phyloP scores from a whole-genome alignment of 345 rosid genomes.

The Corymbia maculata region DNA sequence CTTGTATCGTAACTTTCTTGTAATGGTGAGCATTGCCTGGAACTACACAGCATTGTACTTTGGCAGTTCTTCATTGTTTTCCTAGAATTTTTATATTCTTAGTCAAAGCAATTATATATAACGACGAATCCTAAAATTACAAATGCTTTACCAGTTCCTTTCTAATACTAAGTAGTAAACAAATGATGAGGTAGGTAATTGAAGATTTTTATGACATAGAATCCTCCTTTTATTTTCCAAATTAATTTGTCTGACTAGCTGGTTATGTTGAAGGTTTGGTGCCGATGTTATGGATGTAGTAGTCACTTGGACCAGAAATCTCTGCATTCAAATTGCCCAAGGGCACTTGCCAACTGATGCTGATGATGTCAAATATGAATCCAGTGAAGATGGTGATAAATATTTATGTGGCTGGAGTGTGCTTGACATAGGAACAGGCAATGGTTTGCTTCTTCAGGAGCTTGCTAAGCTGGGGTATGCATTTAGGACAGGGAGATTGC shows the following conservation, averaged over 20 bases:
- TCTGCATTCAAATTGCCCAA: conserved; percentile 57
- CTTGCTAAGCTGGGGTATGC: conserved; percentile 88
- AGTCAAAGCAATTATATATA: background rate
- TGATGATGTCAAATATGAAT: conserved; percentile 28
- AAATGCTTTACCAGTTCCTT: background rate
- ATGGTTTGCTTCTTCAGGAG: conserved; percentile 93
- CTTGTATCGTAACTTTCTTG: background rate
- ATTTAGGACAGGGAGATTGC: conserved; percentile 12
- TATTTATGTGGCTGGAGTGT: conserved; percentile 76
- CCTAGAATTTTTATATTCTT: background rate
- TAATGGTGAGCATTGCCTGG: background rate
- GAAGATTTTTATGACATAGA: background rate
- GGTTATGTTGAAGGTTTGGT: conserved; percentile 61
- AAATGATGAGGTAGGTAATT: background rate
- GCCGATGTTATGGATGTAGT: conserved; percentile 86
- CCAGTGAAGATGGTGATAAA: conserved; percentile 41
- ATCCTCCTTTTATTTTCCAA: background rate
- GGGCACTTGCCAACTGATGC: conserved; percentile 30
- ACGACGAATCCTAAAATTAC: background rate
- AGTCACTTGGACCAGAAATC: conserved; percentile 78
- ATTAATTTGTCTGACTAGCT: background rate
- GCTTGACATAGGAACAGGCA: conserved; percentile 96
- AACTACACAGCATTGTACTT: background rate
- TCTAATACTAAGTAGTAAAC: background rate
- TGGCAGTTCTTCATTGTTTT: background rate